Conservation (phyloP, 257 asterid genomes). For the Nicotiana undulata region DNA sequence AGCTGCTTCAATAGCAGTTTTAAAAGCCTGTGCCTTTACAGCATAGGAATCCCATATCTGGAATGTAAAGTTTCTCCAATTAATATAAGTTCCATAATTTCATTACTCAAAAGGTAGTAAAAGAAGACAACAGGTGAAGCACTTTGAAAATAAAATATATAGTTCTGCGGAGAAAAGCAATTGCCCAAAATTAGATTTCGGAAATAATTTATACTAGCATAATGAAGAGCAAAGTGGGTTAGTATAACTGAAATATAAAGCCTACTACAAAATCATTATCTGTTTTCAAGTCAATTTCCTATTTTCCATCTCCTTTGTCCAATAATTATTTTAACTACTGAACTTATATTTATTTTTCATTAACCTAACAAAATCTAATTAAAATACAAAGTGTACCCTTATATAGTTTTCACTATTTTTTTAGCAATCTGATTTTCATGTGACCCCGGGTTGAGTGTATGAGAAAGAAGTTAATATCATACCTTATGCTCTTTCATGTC, state of each 20-base stretch:
- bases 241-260: neutral
- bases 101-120: neutral
- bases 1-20: constrained; percentile 94
- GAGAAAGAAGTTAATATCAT: constrained; percentile 4
- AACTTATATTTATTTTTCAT: neutral
- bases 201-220: neutral
- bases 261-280: neutral
- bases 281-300: neutral
- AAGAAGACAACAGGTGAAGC: neutral
- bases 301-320: neutral
- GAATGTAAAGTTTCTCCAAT: constrained; percentile 1
- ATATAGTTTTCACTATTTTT: no score
- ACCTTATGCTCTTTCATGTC: constrained; percentile 97
- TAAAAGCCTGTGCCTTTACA: constrained; percentile 88
- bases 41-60: constrained; percentile 97
- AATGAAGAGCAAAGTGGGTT: neutral
- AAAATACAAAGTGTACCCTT: no score
- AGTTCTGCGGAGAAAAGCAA: neutral
- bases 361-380: neutral
- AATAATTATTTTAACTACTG: neutral
- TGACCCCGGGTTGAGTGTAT: neutral
- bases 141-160: no score
- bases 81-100: neutral
- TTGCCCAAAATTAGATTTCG: no score
- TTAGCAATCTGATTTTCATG: no score